These are phyloP conservation scores for Forsythia viridissima DNA, from an alignment of 257 asterid species.

Conservation along the genomic window DNA sequence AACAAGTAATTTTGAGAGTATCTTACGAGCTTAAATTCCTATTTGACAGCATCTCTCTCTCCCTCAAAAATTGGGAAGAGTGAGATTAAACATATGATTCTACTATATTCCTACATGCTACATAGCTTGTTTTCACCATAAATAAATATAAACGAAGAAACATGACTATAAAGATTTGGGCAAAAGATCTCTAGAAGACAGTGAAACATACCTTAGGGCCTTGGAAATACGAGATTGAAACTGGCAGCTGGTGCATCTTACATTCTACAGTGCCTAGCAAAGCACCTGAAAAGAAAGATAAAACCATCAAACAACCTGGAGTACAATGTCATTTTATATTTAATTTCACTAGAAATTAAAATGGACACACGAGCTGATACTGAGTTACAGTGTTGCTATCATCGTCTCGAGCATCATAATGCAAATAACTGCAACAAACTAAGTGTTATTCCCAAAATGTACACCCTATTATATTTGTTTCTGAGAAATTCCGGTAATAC, in stretches of 20 bases:
- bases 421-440: neutral
- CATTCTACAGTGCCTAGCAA: constrained; percentile 24
- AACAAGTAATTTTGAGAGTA: neutral
- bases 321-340: neutral
- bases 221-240: constrained; percentile 28
- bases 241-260: constrained; percentile 27
- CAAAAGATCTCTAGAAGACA: constrained; percentile 4
- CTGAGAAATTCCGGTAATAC: neutral
- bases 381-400: constrained; percentile 9
- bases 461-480: neutral
- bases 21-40: neutral
- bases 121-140: neutral
- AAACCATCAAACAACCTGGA: constrained; percentile 18
- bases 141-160: neutral
- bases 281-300: constrained; percentile 36
- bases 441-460: neutral
- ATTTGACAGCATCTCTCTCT: neutral
- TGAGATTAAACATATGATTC: neutral
- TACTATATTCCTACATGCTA: neutral
- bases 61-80: neutral
- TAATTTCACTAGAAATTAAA: neutral
- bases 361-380: neutral
- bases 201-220: constrained; percentile 32
- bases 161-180: neutral
- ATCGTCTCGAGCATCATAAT: constrained; percentile 14